These are phyloP conservation scores for Thuidium tamariscinum DNA, from an alignment of 225 moss, liverwort and hornwort genomes.

Conservation along the genomic window DNA sequence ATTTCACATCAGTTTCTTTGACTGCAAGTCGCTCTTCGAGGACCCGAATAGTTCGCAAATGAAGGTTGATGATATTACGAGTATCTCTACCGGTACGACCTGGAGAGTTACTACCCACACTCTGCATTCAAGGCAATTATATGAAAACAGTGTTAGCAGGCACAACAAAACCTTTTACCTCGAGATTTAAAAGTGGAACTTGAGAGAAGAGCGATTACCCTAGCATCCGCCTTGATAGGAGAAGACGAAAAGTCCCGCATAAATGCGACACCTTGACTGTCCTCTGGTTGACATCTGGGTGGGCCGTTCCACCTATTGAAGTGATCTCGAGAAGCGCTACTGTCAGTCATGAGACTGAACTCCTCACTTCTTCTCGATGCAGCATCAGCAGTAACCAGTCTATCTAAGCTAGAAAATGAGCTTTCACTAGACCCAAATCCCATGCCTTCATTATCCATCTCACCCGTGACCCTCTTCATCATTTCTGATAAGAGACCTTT, in stretches of 20 bases:
- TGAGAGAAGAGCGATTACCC: conserved; percentile 18
- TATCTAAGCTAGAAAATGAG: conserved; percentile 51
- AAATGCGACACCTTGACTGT: conserved; percentile 9
- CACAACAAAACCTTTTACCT: neutral
- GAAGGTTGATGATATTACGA: conserved; percentile 76
- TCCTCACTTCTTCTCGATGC: conserved; percentile 29
- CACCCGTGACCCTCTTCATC: conserved; percentile 56
- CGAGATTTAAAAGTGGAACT: neutral
- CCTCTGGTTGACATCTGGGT: conserved; percentile 37
- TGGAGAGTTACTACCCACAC: conserved; percentile 37
- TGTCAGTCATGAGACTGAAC: conserved; percentile 15
- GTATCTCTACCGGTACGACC: conserved; percentile 49
- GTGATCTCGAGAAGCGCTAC: conserved; percentile 13
- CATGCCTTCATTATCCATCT: conserved; percentile 29
- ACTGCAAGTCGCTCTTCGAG: conserved; percentile 66
- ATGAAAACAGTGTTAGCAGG: conserved; percentile 10
- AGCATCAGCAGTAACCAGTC: conserved; percentile 15
- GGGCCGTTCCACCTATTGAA: conserved; percentile 9
- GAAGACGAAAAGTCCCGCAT: conserved; percentile 23
- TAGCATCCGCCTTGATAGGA: conserved; percentile 32
- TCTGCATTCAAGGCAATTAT: conserved; percentile 28
- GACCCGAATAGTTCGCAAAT: conserved; percentile 62
- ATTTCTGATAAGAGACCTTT: conserved; percentile 58
- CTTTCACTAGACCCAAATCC: conserved; percentile 37
- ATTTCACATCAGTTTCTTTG: conserved; percentile 62